Conservation (phyloP, 2,329 filamentous ascomycete species). For the Ascochyta koolunga region DNA sequence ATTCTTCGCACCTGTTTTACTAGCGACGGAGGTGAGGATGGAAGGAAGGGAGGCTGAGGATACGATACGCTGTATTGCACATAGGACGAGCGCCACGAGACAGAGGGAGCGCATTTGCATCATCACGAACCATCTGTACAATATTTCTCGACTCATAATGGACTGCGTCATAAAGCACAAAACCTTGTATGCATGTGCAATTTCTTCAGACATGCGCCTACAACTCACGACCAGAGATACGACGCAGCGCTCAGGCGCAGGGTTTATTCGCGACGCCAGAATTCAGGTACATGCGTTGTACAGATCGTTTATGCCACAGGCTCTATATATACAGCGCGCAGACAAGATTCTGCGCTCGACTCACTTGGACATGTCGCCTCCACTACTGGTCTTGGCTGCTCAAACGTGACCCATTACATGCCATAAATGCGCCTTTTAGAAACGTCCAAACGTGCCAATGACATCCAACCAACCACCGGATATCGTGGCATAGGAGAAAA, state of each 20-base stretch:
- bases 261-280: not conserved
- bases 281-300: slow-evolving; percentile 13
- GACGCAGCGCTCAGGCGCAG: too few relatives aligned
- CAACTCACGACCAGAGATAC: too few relatives aligned
- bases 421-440: slow-evolving; percentile 34
- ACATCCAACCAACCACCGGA: slow-evolving; percentile 36
- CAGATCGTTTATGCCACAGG: slow-evolving; percentile 25
- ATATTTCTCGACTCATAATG: slow-evolving; percentile 40
- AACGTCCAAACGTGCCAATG: slow-evolving; percentile 25
- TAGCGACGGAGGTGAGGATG: slow-evolving; percentile 19
- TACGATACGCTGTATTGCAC: slow-evolving; percentile 24
- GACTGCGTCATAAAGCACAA: slow-evolving; percentile 23
- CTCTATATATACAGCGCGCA: slow-evolving; percentile 44
- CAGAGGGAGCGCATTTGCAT: slow-evolving; percentile 12
- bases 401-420: slow-evolving; percentile 25
- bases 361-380: slow-evolving; percentile 8
- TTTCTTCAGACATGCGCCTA: not conserved
- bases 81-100: slow-evolving; percentile 17
- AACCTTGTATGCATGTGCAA: not conserved
- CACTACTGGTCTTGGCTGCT: slow-evolving; percentile 7
- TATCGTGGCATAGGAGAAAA: slow-evolving; percentile 34
- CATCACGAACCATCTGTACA: slow-evolving; percentile 32
- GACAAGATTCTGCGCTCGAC: slow-evolving; percentile 17
- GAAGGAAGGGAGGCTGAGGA: not conserved
- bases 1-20: slow-evolving; percentile 32